Percentiles rank a stretch among this genome's conserved stretches.
These are phyloP conservation scores for Cynara cardunculus DNA, from an alignment of 129 eudicot species.

Conservation along the genomic window DNA sequence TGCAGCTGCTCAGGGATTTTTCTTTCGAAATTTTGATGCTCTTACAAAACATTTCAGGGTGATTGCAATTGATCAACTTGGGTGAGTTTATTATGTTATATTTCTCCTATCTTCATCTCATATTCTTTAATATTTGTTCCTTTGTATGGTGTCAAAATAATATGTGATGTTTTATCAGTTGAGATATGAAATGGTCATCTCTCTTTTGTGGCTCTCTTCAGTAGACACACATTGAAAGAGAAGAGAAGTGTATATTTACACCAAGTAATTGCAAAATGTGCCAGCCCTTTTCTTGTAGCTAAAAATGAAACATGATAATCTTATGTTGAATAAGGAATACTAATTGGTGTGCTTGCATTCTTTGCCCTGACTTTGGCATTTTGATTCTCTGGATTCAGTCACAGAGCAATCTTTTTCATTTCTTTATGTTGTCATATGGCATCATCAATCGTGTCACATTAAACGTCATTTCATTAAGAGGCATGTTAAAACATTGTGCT, in stretches of 20 bases:
- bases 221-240: not conserved
- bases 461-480: not conserved
- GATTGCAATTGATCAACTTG: constrained; percentile 94
- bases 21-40: constrained; percentile 90
- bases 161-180: not conserved
- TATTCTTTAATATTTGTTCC: not conserved
- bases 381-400: not conserved
- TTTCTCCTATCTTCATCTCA: not conserved
- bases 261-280: not conserved
- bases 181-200: not conserved
- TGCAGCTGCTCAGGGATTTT: constrained; percentile 97
- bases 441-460: not conserved
- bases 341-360: not conserved
- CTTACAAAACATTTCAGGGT: constrained; percentile 75
- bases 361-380: not conserved
- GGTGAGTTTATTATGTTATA: constrained; percentile 42
- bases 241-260: not conserved
- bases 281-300: not conserved
- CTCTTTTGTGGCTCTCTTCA: not conserved
- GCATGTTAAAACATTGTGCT: not conserved
- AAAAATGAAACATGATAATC: not conserved
- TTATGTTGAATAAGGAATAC: not conserved
- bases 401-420: not conserved
- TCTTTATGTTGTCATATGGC: not conserved
- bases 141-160: not conserved